Conservation (phyloP, 345 rosid genomes). For the Citrus maxima region DNA sequence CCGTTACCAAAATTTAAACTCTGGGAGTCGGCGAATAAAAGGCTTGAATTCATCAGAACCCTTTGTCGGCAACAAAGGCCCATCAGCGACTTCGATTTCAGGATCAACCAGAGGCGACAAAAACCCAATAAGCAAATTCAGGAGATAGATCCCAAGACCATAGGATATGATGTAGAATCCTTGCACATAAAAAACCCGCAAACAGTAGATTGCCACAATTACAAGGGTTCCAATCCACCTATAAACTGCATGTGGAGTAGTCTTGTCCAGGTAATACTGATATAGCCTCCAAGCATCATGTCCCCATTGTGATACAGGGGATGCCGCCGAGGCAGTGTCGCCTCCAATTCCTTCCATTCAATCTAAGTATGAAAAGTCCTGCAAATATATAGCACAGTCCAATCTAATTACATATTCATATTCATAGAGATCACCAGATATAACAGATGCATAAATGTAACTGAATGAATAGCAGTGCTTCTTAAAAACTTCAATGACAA, state of each 20-base stretch:
- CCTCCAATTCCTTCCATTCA: conserved; percentile 80
- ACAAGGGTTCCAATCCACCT: conserved; percentile 85
- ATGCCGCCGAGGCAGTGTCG: conserved; percentile 45
- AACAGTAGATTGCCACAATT: conserved; percentile 45
- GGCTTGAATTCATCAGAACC: conserved; percentile 98
- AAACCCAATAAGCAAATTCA: conserved; percentile 90
- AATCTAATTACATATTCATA: conserved; percentile 7
- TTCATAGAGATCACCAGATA: background rate
- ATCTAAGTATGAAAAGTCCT: conserved; percentile 30
- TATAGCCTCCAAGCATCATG: conserved; percentile 76
- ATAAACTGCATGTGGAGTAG: conserved; percentile 70
- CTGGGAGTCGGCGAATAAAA: conserved; percentile 89
- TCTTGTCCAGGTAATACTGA: conserved; percentile 88
- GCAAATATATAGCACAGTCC: conserved; percentile 13
- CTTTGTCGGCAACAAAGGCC: conserved; percentile 84
- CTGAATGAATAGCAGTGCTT: background rate
- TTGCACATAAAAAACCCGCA: conserved; percentile 69
- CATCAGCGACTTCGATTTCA: conserved; percentile 67
- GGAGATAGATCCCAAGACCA: conserved; percentile 87
- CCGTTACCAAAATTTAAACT: conserved; percentile 93
- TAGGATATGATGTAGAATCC: conserved; percentile 88
- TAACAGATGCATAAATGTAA: background rate
- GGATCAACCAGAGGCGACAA: conserved; percentile 95
- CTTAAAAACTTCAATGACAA: background rate
- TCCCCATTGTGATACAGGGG: conserved; percentile 66